A percentile compares a stretch with the other conserved stretches of the same genome.
phyloP scores from a whole-genome alignment of 139 green algal species.

The Auxenochlorella protothecoides region DNA sequence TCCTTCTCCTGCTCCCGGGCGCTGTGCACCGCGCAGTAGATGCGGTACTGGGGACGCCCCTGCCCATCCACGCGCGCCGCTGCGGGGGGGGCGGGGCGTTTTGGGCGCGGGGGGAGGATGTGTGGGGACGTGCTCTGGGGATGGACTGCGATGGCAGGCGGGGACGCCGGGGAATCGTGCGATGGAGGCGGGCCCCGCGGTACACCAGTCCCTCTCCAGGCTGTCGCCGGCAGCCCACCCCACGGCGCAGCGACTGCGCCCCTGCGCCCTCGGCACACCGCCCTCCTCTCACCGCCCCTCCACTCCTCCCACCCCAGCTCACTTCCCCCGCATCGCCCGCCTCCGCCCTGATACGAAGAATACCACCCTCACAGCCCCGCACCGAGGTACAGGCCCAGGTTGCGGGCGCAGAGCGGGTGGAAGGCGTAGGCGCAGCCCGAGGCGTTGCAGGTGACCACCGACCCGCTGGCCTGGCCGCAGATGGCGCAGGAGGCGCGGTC shows the following conservation, averaged over 20 bases:
- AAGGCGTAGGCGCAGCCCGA: conserved; percentile 42
- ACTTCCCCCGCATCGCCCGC: not conserved
- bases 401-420: conserved; percentile 74
- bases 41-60: conserved; percentile 26
- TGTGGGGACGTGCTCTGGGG: not conserved
- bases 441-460: conserved; percentile 42
- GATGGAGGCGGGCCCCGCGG: not conserved
- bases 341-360: not conserved
- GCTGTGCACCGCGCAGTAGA: conserved; percentile 62
- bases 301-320: not conserved
- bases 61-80: not conserved
- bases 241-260: no score
- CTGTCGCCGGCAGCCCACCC: not conserved
- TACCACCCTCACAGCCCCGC: not conserved
- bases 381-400: conserved; percentile 54
- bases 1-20: conserved; percentile 34
- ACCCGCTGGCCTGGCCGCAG: conserved; percentile 30
- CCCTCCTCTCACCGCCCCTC: not conserved
- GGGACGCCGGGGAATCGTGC: not conserved
- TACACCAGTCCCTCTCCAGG: not conserved
- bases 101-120: no score
- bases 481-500: conserved; percentile 30
- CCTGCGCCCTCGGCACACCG: not conserved
- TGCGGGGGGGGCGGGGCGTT: no score
- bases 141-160: not conserved